Base-by-base conservation (phyloP, 202 grass and related monocot genomes). In the Musa balbisiana region DNA sequence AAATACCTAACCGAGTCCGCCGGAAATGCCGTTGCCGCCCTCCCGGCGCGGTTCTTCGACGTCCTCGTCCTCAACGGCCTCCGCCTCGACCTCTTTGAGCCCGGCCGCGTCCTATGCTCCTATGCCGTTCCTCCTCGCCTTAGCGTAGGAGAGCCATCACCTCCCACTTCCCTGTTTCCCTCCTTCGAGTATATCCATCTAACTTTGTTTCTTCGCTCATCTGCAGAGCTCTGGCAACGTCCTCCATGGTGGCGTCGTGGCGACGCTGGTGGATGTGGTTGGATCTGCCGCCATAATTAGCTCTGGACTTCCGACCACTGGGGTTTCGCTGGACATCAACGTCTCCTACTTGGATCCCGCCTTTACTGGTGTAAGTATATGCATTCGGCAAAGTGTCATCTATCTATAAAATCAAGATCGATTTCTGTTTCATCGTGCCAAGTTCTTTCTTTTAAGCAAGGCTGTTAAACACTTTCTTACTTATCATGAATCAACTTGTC, bases 41-140 rank as follows among this genome's bases (percentile, higher is more conserved):
- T 80, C 8, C 79, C 55, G 23, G 55, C 55, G 19, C 0, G 17
- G 21, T 81, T 87, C 73, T 93, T 81, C 83, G 91, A 98, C 23
- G 8, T 69, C 74, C 53, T 94, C 77, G 55, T 82, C 82, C 10
- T 88, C 69, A 83, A 69, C 74, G 87, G 88, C 79, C 51, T 92
- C 56, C 69, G 87, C 64, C 1, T 92, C 51, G 81, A 94, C 72
- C 64, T 53, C 73, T 79, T 80, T 52, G 83, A 92, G 71, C 75
- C 76, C 75, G 87, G 87, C 58, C 88, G 87, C 78, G 54, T 98
- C 82, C 86, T 98, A 77, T 98, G 85, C 81, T 93, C 90, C 77
- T 83, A 84, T 72, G 53, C 86, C 82, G 75, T 66, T 67, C 16
- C 25, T 5, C 65, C 74, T 80, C 73, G 51, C 1, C 15, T 22